Evolutionary conservation across 371 early-diverging fungal species (phyloP), one percentile per base, ranked within the genome.

Genomic region (Syncephalastrum monosporum): DNA sequence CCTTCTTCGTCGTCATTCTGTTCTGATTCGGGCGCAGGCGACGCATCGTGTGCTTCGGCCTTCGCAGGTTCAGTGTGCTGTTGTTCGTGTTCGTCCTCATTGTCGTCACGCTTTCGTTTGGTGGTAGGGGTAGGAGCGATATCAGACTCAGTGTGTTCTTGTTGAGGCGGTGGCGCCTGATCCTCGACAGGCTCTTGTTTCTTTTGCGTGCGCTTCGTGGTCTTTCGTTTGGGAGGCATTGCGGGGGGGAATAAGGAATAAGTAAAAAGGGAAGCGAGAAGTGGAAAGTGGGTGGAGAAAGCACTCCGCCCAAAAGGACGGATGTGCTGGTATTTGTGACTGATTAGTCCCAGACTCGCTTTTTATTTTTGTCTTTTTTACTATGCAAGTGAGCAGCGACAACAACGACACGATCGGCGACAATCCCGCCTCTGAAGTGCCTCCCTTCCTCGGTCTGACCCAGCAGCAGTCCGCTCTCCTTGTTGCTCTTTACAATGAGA

Each of bases 401-500:
- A 33, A 33, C 38, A 33, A 33, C 38, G 54, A 29, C 16, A 46
- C 16, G 15, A 43, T 42, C 48, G 33, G 48, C 13, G 49, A 21
- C 27, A 14, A 45, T 24, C 54, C 63, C 2, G 63, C 63, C 15
- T 15, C 53, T 16, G 61, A 76, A 49, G 60, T 78, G 17, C 78
- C 78, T 29, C 66, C 84, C n/a, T 81, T 84, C 57, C 64, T 84
- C 56, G 79, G 79, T 7, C 65, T 84, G 65, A 69, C 74, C 12
- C 80, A 80, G 46, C 82, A 80, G 47, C 80, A 84, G 55, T 78
- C 81, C 24, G 72, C 73, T 15, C 60, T 82, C 16, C 56, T 84
- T n/a, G 68, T 84, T 50, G 82, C 84, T 10, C 67, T 84, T 17
- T 84, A 84, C 65, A 77, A 79, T 44, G 82, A 81, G 53, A 72